Evolutionary conservation across 106 monocot genomes (phyloP).

Genomic region (Chionographis japonica): DNA sequence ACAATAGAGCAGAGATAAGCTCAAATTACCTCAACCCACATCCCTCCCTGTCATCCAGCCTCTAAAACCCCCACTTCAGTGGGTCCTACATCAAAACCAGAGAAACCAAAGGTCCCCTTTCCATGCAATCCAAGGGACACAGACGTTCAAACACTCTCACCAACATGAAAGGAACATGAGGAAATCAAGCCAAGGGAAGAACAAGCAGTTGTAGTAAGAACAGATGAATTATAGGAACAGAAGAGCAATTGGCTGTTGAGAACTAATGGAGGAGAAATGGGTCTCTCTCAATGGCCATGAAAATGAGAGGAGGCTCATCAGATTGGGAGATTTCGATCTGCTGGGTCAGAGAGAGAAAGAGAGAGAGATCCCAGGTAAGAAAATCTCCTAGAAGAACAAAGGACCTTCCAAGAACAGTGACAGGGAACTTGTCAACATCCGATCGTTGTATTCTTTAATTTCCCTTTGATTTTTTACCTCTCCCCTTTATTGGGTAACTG

Average conservation of each 20-base stretch:
- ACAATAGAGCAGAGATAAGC: neutral
- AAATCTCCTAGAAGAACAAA: slow-evolving; percentile 52
- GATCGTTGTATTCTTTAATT: slow-evolving; percentile 50
- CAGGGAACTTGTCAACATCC: slow-evolving; percentile 68
- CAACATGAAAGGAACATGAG: neutral
- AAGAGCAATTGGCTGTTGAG: slow-evolving; percentile 1
- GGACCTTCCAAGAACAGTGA: slow-evolving; percentile 75
- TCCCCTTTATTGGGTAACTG: neutral
- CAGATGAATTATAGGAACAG: slow-evolving; percentile 4
- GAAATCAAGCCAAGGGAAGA: slow-evolving; percentile 3
- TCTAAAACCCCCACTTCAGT: neutral
- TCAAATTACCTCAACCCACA: slow-evolving; percentile 8
- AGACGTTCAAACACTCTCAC: slow-evolving; percentile 1
- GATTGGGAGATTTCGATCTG: slow-evolving; percentile 27
- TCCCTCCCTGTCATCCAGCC: neutral
- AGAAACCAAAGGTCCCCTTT: slow-evolving; percentile 7
- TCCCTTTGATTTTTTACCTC: neutral
- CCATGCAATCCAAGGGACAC: neutral
- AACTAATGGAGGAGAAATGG: neutral
- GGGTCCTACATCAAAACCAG: slow-evolving; percentile 16
- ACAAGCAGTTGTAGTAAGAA: neutral
- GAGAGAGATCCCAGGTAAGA: slow-evolving; percentile 34
- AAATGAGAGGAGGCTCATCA: slow-evolving; percentile 2
- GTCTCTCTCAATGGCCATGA: slow-evolving; percentile 4
- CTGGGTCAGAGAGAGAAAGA: slow-evolving; percentile 33